A percentile compares a stretch with the other conserved stretches of the same genome.
Evolutionary conservation across 2,329 filamentous ascomycete genomes (phyloP).

Genomic region (Trichophyton rubrum): DNA sequence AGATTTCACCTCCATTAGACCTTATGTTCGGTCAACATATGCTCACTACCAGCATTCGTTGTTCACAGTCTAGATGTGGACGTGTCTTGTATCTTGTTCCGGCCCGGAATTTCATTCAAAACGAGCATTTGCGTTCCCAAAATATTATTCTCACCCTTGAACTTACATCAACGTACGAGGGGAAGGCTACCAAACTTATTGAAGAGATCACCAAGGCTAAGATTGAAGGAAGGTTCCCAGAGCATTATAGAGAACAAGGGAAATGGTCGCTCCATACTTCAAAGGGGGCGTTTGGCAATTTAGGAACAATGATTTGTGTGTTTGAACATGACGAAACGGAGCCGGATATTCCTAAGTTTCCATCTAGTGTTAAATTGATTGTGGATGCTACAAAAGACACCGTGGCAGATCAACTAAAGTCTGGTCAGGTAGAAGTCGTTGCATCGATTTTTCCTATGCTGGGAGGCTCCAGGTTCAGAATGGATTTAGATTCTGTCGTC

Average conservation of each 20-base stretch:
- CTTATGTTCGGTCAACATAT: conserved; percentile 66
- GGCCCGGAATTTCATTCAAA: conserved; percentile 13
- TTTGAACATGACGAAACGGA: conserved; percentile 32
- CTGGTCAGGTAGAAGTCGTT: conserved; percentile 33
- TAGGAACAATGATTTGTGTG: conserved; percentile 39
- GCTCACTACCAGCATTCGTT: conserved; percentile 54
- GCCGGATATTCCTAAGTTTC: conserved; percentile 39
- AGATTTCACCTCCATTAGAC: conserved; percentile 42
- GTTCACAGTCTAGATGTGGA: conserved; percentile 40
- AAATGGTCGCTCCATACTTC: conserved; percentile 69
- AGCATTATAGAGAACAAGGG: conserved; percentile 67
- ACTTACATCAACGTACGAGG: conserved; percentile 63
- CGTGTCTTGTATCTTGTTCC: conserved; percentile 28
- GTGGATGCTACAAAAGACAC: conserved; percentile 25
- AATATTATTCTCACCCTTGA: conserved; percentile 52
- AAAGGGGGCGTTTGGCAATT: conserved; percentile 44
- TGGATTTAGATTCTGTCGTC: conserved; percentile 53
- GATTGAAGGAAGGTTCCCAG: conserved; percentile 72
- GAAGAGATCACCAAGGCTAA: conserved; percentile 81
- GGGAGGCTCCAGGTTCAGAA: conserved; percentile 43
- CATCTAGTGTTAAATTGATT: conserved; percentile 26
- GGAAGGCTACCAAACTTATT: conserved; percentile 59
- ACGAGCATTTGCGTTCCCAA: conserved; percentile 9
- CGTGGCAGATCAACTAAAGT: conserved; percentile 21
- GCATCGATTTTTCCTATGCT: conserved; percentile 59